Conservation (phyloP, 805 yeast genomes). For the Lipomyces starkeyi region DNA sequence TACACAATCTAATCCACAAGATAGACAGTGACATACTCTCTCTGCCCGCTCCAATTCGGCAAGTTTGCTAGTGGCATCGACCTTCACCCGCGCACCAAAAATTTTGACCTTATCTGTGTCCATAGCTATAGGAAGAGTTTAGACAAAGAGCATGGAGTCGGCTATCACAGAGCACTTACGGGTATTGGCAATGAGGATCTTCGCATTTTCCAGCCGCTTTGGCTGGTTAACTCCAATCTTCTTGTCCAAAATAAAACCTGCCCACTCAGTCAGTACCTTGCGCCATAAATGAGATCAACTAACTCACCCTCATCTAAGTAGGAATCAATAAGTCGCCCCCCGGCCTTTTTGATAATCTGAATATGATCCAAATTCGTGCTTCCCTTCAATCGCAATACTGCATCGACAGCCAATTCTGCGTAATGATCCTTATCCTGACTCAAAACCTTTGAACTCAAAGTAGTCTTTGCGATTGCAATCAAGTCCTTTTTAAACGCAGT, state of each 20-base stretch:
- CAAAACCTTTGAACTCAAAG: constrained; percentile 88
- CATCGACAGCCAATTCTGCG: constrained; percentile 90
- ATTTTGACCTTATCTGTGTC: constrained; percentile 98
- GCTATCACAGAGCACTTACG: constrained; percentile 51
- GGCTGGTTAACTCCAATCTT: constrained; percentile 95
- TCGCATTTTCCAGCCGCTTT: constrained; percentile 79
- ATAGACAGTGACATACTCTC: constrained; percentile 47
- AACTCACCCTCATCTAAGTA: constrained; percentile 84
- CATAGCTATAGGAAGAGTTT: constrained; percentile 47
- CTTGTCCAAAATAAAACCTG: constrained; percentile 77
- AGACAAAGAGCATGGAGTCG: too few species aligned
- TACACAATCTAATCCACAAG: neutral
- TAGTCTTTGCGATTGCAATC: constrained; percentile 87
- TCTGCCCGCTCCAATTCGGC: constrained; percentile 96
- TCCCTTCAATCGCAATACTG: constrained; percentile 84
- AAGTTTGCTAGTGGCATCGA: constrained; percentile 90
- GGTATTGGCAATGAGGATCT: constrained; percentile 91
- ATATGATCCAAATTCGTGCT: constrained; percentile 89
- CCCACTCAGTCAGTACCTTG: neutral
- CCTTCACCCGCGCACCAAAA: constrained; percentile 97
- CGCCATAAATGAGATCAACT: neutral
- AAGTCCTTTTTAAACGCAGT: constrained; percentile 76
- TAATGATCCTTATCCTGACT: constrained; percentile 94
- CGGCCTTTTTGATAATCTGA: constrained; percentile 90
- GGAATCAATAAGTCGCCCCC: constrained; percentile 90